phyloP scores from a whole-genome alignment of 805 yeast genomes.

The Starmerella kuoi region DNA sequence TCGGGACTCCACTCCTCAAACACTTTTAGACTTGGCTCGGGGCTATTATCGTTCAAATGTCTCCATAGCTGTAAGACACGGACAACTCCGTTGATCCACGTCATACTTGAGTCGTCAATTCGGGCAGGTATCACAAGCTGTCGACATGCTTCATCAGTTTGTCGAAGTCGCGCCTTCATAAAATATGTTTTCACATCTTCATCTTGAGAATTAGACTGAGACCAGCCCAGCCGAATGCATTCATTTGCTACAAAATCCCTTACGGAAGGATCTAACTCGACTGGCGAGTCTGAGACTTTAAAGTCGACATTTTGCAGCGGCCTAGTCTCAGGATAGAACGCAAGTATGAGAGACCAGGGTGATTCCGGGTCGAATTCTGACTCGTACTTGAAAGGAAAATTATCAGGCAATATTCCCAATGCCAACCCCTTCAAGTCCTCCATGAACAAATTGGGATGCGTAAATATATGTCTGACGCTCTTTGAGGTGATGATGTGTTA shows the following conservation, averaged over 20 bases:
- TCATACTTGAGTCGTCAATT: conserved; percentile 13
- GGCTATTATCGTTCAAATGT: conserved; percentile 1
- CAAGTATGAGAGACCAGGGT: conserved; percentile 25
- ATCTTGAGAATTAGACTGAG: not conserved
- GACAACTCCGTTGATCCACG: conserved; percentile 27
- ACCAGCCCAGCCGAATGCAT: conserved; percentile 21
- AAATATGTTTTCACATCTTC: conserved; percentile 19
- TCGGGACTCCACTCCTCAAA: conserved; percentile 17
- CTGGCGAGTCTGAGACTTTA: not conserved
- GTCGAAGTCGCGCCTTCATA: conserved; percentile 24
- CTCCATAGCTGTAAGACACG: conserved; percentile 23
- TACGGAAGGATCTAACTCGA: conserved; percentile 5
- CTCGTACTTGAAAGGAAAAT: conserved; percentile 10
- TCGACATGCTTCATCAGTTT: conserved; percentile 24
- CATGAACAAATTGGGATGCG: conserved; percentile 1
- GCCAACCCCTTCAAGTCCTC: conserved; percentile 11
- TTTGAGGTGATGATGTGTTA: too few relatives aligned
- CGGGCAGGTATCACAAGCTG: conserved; percentile 12
- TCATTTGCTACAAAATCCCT: conserved; percentile 14
- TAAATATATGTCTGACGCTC: not conserved
- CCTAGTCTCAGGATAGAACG: conserved; percentile 26
- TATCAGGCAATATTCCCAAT: conserved; percentile 7
- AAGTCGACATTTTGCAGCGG: conserved; percentile 11
- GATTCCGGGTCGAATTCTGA: conserved; percentile 20
- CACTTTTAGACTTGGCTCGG: conserved; percentile 12